A percentile compares a stretch with the other conserved stretches of the same genome.
These are phyloP conservation scores for Albatrellus ellisii DNA, from an alignment of 768 basidiomycete genomes.

Conservation along the genomic window DNA sequence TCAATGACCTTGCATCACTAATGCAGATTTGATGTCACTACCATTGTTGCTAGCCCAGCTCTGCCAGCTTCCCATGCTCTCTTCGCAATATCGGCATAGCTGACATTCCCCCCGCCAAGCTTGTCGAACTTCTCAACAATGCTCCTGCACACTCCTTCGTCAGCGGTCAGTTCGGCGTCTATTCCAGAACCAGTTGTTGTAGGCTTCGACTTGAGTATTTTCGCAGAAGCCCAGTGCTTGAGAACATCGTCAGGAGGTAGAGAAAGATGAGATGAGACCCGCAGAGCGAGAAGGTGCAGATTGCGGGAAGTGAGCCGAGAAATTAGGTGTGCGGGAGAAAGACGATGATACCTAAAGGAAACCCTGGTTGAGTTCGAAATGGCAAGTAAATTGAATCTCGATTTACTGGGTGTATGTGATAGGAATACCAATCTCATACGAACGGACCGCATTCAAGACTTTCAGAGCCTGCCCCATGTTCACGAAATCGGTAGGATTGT, in stretches of 20 bases:
- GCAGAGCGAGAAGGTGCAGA: constrained; percentile 83
- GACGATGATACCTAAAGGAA: constrained; percentile 55
- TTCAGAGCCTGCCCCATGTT: constrained; percentile 87
- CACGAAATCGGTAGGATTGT: constrained; percentile 87
- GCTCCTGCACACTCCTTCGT: constrained; percentile 63
- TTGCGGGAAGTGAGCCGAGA: constrained; percentile 76
- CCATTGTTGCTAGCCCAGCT: constrained; percentile 73
- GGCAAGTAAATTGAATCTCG: too few species aligned
- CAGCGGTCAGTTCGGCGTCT: constrained; percentile 46
- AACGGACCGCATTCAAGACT: constrained; percentile 86
- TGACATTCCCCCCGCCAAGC: constrained; percentile 66
- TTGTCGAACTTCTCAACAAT: constrained; percentile 89
- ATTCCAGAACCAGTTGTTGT: constrained; percentile 36
- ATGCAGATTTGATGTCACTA: constrained; percentile 17
- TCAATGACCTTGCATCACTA: not conserved
- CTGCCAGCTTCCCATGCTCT: constrained; percentile 87
- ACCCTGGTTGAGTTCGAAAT: too few species aligned
- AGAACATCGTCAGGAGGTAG: constrained; percentile 80
- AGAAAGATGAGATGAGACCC: constrained; percentile 74
- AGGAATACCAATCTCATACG: constrained; percentile 87
- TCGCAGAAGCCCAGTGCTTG: constrained; percentile 92
- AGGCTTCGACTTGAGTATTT: constrained; percentile 66
- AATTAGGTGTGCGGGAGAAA: constrained; percentile 72
- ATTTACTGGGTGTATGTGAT: constrained; percentile 85
- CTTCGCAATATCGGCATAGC: constrained; percentile 90